Base-by-base conservation (phyloP, 176 grass and related monocot species). In the Phragmites australis region DNA sequence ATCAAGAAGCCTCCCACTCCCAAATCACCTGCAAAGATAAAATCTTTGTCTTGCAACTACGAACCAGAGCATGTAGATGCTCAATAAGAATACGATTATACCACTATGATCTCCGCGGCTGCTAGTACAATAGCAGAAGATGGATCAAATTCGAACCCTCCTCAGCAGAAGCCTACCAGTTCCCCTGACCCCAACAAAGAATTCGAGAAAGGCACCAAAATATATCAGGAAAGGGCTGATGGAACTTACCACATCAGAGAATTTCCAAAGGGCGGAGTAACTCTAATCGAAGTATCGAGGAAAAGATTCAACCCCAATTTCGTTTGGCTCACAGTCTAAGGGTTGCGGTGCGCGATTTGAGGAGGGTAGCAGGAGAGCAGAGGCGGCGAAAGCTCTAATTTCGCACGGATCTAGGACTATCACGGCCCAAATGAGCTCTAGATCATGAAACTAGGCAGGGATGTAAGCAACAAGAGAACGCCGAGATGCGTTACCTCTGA, bases 351-450 rank as follows among this genome's bases (percentile, higher is more conserved):
- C 34, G 5, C 40, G 79, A 81, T 58, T 70, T 55, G 78, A 70
- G 57, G 40, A 64, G 39, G 78, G 41, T 41, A 81, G 53, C 13
- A 47, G 25, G 25, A 21, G 41, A 70, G 52, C 40, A 45, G 66
- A 37, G 53, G 79, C 79, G 66, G 53, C 53, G 19, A 52, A 26
- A 23, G 12, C 23, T 3, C 21, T 51, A 29, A 41, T 1, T 43
- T 19, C 45, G 43, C 46, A n/a, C 65, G 79, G 85, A 87, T 83
- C 80, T 82, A 75, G 19, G 61, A 22, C 11, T 21, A 53, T 10
- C 23, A 7, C 6, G 5, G 19, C 18, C 15, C 22, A 49, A 9
- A 7, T 1, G 5, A 55, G 40, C 16, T 46, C 15, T 19, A 8
- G 21, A 42, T 4, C 25, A 77, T 32, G 53, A 21, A 77, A 58